Evolutionary conservation across 202 grass and related monocot genomes (phyloP).

Genomic region (Carex arenaria): DNA sequence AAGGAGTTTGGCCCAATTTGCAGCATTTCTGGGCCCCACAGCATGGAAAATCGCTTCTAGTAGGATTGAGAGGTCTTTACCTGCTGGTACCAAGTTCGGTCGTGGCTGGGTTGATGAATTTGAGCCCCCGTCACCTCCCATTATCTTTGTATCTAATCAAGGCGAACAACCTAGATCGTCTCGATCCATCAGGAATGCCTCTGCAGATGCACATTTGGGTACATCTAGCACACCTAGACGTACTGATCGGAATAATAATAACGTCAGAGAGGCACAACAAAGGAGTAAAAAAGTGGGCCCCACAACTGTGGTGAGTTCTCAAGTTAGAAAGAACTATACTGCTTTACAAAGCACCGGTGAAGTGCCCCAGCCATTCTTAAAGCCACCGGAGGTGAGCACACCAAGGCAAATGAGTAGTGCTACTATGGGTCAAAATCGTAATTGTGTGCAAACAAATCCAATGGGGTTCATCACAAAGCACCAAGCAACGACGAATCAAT

Average conservation of each 20-base stretch:
- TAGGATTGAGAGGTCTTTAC: constrained; percentile 65
- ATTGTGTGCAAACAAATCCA: constrained; percentile 34
- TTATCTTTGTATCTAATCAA: constrained; percentile 48
- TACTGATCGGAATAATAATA: constrained; percentile 33
- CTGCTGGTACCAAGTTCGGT: constrained; percentile 71
- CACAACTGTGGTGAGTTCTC: constrained; percentile 36
- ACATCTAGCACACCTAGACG: constrained; percentile 12
- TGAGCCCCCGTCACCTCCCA: constrained; percentile 50
- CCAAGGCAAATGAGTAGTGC: constrained; percentile 43
- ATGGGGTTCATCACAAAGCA: constrained; percentile 48
- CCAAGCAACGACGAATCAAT: constrained; percentile 35
- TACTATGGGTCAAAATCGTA: constrained; percentile 46
- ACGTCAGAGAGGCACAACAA: constrained; percentile 27
- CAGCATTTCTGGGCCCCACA: constrained; percentile 57
- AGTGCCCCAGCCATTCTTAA: constrained; percentile 43
- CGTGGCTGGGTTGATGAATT: constrained; percentile 94
- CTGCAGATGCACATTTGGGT: constrained; percentile 1
- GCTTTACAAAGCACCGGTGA: constrained; percentile 19
- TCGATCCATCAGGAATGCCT: constrained; percentile 34
- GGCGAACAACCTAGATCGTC: constrained; percentile 22
- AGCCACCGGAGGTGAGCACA: constrained; percentile 40
- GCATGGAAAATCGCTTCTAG: constrained; percentile 85
- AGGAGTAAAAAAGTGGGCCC: constrained; percentile 23
- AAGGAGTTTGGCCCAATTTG: constrained; percentile 93
- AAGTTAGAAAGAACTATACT: constrained; percentile 26